These are phyloP conservation scores for Porphyrellus cyaneotinctus DNA, from an alignment of 768 basidiomycete species.

Conservation along the genomic window DNA sequence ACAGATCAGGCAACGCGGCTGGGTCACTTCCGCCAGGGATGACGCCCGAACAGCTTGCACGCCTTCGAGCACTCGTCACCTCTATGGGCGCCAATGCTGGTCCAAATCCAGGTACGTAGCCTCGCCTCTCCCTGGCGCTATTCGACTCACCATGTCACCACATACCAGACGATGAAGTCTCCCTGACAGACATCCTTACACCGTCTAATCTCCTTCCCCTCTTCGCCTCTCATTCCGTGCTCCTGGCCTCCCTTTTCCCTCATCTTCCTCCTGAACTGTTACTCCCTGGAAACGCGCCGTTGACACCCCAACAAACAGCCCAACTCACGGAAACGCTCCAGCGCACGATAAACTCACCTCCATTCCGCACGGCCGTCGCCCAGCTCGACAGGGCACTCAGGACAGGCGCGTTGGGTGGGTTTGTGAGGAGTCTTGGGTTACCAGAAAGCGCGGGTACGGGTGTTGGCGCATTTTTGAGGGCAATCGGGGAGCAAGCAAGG, in stretches of 20 bases:
- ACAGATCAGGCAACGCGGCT: slow-evolving; percentile 10
- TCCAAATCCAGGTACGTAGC: slow-evolving; percentile 14
- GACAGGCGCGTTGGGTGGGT: slow-evolving; percentile 70
- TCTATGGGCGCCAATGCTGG: slow-evolving; percentile 38
- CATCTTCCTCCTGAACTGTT: slow-evolving; percentile 71
- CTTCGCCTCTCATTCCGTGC: slow-evolving; percentile 63
- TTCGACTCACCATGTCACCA: slow-evolving; percentile 8
- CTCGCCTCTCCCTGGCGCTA: neutral
- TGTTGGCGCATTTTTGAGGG: slow-evolving; percentile 74
- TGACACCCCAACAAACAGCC: slow-evolving; percentile 22
- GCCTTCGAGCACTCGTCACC: slow-evolving; percentile 52
- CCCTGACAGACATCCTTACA: slow-evolving; percentile 73
- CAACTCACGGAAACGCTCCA: slow-evolving; percentile 53
- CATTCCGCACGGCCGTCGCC: slow-evolving; percentile 74
- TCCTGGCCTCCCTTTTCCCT: slow-evolving; percentile 70
- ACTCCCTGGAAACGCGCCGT: slow-evolving; percentile 57
- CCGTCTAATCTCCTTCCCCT: slow-evolving; percentile 68
- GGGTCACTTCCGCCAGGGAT: slow-evolving; percentile 12
- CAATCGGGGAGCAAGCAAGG: slow-evolving; percentile 71
- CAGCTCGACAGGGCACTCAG: slow-evolving; percentile 82
- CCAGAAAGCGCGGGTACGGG: slow-evolving; percentile 82
- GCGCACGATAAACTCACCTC: slow-evolving; percentile 75
- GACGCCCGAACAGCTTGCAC: slow-evolving; percentile 65
- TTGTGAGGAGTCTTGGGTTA: slow-evolving; percentile 76
- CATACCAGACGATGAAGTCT: slow-evolving; percentile 42